Evolutionary conservation across 2,329 filamentous ascomycete genomes (phyloP).

Genomic region (Colletotrichum navitas): DNA sequence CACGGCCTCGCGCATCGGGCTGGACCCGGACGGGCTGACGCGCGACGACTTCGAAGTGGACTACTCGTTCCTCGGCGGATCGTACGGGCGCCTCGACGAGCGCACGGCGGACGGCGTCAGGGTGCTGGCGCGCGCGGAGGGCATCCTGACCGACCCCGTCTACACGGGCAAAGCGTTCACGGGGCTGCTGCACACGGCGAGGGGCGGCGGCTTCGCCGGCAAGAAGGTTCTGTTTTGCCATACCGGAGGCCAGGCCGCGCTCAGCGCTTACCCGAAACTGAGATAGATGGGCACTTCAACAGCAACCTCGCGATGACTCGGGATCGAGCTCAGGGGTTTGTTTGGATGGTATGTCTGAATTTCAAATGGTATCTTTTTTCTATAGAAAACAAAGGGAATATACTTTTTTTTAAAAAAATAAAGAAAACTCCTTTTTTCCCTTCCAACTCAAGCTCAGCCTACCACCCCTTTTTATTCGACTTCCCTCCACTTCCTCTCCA

Average conservation of each 20-base stretch:
- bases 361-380: constrained; percentile 37
- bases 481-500: constrained; percentile 52
- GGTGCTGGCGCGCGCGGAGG: constrained; percentile 33
- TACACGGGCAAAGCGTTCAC: constrained; percentile 42
- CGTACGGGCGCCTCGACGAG: constrained; percentile 36
- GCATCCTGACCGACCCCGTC: constrained; percentile 30
- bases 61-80: constrained; percentile 11
- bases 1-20: constrained; percentile 22
- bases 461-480: constrained; percentile 47
- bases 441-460: background rate
- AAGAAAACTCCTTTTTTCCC: background rate
- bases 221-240: constrained; percentile 38
- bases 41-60: constrained; percentile 39
- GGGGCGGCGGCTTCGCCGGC: constrained; percentile 18
- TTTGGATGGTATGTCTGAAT: background rate
- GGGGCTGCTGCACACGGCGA: constrained; percentile 33
- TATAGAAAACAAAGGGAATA: too few species aligned
- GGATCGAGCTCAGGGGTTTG: background rate
- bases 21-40: constrained; percentile 19
- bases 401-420: background rate
- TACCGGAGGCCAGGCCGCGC: constrained; percentile 39
- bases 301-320: background rate
- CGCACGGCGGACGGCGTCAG: constrained; percentile 29
- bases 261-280: constrained; percentile 34
- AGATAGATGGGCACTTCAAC: background rate